Evolutionary conservation across 257 asterid species (phyloP).

Genomic region (Solanum neorickii): DNA sequence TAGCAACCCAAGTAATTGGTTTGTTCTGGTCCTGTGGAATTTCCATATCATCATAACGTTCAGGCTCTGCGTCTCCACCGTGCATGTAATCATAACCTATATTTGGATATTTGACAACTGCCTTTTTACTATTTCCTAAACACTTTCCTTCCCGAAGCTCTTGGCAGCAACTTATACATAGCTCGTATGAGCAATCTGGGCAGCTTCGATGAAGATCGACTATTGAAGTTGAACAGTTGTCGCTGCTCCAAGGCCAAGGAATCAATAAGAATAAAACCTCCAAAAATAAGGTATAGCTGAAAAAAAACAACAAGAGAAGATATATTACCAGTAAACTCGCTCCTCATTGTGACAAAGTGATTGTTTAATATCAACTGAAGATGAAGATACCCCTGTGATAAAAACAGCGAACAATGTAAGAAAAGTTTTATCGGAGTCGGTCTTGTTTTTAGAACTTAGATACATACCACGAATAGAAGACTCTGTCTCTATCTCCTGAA

Average conservation of each 20-base stretch:
- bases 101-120: constrained; percentile 13
- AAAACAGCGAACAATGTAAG: neutral
- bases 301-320: neutral
- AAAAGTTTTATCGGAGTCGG: neutral
- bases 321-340: constrained; percentile 70
- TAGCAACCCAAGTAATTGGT: constrained; percentile 26
- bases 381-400: constrained; percentile 40
- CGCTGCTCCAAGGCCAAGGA: constrained; percentile 36
- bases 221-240: constrained; percentile 89
- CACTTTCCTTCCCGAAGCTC: constrained; percentile 49
- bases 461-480: constrained; percentile 41
- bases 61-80: constrained; percentile 41
- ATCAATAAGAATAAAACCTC: neutral
- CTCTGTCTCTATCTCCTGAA: constrained; percentile 50
- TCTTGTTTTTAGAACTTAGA: neutral
- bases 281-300: neutral
- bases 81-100: constrained; percentile 73
- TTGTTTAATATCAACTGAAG: constrained; percentile 36
- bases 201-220: constrained; percentile 91
- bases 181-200: constrained; percentile 72
- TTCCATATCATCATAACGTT: constrained; percentile 10
- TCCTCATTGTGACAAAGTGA: constrained; percentile 49
- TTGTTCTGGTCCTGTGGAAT: constrained; percentile 8
- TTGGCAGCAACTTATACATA: constrained; percentile 63
- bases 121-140: constrained; percentile 19